Evolutionary conservation across 208 protist species (phyloP), one percentile per base, ranked within the genome.

Genomic region (Blechomonas ayalai): DNA sequence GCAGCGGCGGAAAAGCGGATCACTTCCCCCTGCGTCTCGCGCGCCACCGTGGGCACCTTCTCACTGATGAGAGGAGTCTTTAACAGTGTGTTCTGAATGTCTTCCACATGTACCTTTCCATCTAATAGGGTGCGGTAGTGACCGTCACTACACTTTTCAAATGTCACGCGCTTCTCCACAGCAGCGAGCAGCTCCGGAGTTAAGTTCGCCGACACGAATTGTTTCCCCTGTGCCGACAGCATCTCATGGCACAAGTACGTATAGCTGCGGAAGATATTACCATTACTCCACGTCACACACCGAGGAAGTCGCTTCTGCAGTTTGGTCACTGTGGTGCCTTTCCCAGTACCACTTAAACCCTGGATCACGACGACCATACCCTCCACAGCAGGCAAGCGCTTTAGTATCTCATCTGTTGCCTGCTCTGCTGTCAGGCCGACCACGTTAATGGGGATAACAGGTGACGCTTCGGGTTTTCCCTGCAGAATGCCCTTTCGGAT

Each of bases 181-280:
- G 22, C 33, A 9, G 60, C 42, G 18, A 92, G 47, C 24, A 92
- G 46, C 36, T 82, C 69, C 12, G 71, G 60, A 0, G 78, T 83
- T 28, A 91, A 67, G 22, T 42, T 69, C 22, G 73, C 79, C 0
- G 37, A 51, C 15, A 40, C 58, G 16, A 95, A 45, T 13, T 61
- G 49, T 35, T 71, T 76, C 2, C 76, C 71, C n/a, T 76, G 25
- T 19, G 42, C 44, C 15, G 33, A n/a, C 18, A 88, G 59, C n/a
- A 64, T 40, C 51, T 90, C 73, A 37, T 73, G 46, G 38, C 66
- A 73, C 23, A 93, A 67, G 49, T 88, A 71, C 3, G 89, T 94
- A 67, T 94, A 91, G 60, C 82, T 76, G 37, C 89, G 76, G 59
- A 96, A 96, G 10, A 96, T 74, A 49, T 95, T 95, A 27, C 89